These are phyloP conservation scores for Zygosaccharomyces rouxii DNA, from an alignment of 805 yeast species.

Conservation along the genomic window DNA sequence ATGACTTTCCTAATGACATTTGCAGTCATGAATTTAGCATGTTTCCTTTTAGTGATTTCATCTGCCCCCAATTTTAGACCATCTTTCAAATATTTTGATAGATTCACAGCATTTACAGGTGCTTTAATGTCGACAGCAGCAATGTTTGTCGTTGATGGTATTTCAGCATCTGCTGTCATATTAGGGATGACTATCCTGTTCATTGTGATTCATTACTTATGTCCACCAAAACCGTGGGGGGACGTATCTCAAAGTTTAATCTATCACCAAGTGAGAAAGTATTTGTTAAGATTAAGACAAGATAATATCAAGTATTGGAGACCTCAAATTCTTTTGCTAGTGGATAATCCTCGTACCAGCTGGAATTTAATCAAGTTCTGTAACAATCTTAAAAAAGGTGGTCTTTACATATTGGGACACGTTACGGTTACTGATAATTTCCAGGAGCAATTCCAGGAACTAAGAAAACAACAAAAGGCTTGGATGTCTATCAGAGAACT, in stretches of 20 bases:
- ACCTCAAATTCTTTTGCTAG: constrained; percentile 84
- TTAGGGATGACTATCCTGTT: constrained; percentile 62
- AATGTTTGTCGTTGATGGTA: constrained; percentile 92
- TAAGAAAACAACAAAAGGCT: constrained; percentile 67
- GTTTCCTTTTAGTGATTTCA: constrained; percentile 79
- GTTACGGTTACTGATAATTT: constrained; percentile 61
- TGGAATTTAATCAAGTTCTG: constrained; percentile 93
- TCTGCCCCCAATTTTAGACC: constrained; percentile 99
- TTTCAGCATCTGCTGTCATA: constrained; percentile 76
- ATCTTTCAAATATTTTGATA: constrained; percentile 80
- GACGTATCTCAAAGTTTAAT: constrained; percentile 94
- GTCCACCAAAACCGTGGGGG: constrained; percentile 97
- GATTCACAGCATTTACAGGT: constrained; percentile 77
- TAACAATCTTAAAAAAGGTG: constrained; percentile 93
- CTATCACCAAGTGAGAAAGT: constrained; percentile 94
- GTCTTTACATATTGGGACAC: constrained; percentile 87
- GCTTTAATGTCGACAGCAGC: constrained; percentile 66
- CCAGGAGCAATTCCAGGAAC: constrained; percentile 61
- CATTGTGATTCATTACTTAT: constrained; percentile 75
- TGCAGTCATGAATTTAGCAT: constrained; percentile 89
- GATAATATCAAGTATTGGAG: constrained; percentile 98
- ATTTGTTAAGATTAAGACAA: constrained; percentile 66
- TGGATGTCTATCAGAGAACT: constrained; percentile 82
- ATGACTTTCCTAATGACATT: constrained; percentile 98
- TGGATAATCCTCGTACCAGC: constrained; percentile 86